Evolutionary conservation across 2,329 filamentous ascomycete genomes (phyloP).

Genomic region (Orbilia javanica): DNA sequence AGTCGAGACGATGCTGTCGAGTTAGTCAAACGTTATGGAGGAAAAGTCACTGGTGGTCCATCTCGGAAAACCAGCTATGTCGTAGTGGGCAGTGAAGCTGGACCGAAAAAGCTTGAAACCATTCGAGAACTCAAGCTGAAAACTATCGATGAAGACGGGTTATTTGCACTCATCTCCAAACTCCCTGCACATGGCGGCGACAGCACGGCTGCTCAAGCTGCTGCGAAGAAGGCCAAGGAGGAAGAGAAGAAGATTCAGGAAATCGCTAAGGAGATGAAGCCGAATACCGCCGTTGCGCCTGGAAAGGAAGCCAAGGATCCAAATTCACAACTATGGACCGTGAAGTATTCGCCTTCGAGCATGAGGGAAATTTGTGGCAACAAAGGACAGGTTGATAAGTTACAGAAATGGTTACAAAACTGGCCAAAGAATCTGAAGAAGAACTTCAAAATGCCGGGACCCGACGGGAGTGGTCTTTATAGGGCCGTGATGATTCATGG

Average conservation of each 20-base stretch:
- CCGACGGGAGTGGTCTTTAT: constrained; percentile 84
- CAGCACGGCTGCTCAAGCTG: constrained; percentile 87
- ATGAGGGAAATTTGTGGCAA: constrained; percentile 94
- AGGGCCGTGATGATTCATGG: constrained; percentile 96
- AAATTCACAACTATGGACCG: constrained; percentile 86
- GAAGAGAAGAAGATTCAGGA: constrained; percentile 85
- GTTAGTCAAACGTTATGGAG: constrained; percentile 92
- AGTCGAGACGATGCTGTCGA: constrained; percentile 86
- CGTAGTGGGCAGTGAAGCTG: constrained; percentile 89
- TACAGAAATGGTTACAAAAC: constrained; percentile 85
- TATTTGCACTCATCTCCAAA: constrained; percentile 84
- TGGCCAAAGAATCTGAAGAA: constrained; percentile 84
- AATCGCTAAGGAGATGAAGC: constrained; percentile 82
- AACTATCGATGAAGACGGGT: constrained; percentile 91
- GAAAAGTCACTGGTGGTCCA: constrained; percentile 83
- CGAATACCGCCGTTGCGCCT: constrained; percentile 67
- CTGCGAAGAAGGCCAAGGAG: constrained; percentile 83
- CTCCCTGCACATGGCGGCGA: constrained; percentile 88
- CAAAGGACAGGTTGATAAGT: constrained; percentile 87
- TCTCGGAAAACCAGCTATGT: constrained; percentile 96
- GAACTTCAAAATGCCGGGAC: constrained; percentile 83
- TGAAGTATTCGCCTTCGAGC: constrained; percentile 90
- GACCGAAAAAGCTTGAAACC: constrained; percentile 90
- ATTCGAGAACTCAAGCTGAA: constrained; percentile 84
- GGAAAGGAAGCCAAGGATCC: constrained; percentile 65